Evolutionary conservation across 2,329 filamentous ascomycete genomes (phyloP).

Genomic region (Cladosporium sp.): DNA sequence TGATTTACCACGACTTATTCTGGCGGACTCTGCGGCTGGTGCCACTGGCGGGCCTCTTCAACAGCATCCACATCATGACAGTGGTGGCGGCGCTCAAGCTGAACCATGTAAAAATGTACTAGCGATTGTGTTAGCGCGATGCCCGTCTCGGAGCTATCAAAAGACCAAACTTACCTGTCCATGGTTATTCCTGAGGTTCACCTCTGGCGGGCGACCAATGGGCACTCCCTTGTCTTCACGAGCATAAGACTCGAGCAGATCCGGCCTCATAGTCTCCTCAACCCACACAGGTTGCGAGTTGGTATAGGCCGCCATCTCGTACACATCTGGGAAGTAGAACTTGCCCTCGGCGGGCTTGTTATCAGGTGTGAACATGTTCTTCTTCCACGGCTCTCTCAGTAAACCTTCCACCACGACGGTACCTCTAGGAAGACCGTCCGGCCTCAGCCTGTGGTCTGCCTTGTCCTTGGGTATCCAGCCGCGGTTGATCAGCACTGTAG

Average conservation of each 20-base stretch:
- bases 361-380: slow-evolving; percentile 94
- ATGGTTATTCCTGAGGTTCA: slow-evolving; percentile 94
- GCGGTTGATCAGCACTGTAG: slow-evolving; percentile 75
- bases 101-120: slow-evolving; percentile 98
- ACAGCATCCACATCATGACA: slow-evolving; percentile 94
- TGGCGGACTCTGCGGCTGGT: slow-evolving; percentile 25
- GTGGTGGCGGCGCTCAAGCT: slow-evolving; percentile 74
- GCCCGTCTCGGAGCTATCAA: neutral
- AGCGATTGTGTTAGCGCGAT: slow-evolving; percentile 11
- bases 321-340: slow-evolving; percentile 94
- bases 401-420: slow-evolving; percentile 81
- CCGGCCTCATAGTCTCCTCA: slow-evolving; percentile 89
- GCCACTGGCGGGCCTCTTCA: slow-evolving; percentile 71
- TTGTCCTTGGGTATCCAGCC: slow-evolving; percentile 88
- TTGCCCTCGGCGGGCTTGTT: slow-evolving; percentile 80
- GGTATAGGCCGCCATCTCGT: slow-evolving; percentile 81
- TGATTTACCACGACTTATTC: slow-evolving; percentile 27
- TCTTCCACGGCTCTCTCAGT: slow-evolving; percentile 87
- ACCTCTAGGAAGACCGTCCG: slow-evolving; percentile 65
- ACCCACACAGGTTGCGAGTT: slow-evolving; percentile 91
- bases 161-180: slow-evolving; percentile 57
- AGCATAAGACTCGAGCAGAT: slow-evolving; percentile 73
- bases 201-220: slow-evolving; percentile 82
- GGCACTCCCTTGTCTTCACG: slow-evolving; percentile 80
- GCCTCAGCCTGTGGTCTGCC: slow-evolving; percentile 61